phyloP scores from a whole-genome alignment of 306 rosid species.

The Dalbergia cultrata region DNA sequence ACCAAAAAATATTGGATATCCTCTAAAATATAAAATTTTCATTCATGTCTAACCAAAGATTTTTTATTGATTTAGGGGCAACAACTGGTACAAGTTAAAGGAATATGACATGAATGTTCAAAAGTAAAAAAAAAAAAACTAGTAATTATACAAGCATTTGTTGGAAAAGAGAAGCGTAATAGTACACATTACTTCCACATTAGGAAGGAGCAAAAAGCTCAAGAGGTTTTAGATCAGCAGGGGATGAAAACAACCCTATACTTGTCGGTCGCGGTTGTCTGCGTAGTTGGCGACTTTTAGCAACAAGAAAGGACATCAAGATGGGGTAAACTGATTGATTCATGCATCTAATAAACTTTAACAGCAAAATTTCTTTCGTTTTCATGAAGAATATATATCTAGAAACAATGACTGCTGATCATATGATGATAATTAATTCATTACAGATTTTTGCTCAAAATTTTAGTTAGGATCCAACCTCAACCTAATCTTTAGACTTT shows the following conservation, averaged over 20 bases:
- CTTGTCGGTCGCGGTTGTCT: neutral
- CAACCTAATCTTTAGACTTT: constrained; percentile 1
- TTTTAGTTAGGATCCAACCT: constrained; percentile 17
- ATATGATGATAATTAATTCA: neutral
- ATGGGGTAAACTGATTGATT: neutral
- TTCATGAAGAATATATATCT: neutral
- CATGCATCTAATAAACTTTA: neutral
- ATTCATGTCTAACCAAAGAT: neutral
- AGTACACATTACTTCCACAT: no score
- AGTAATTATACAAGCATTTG: neutral
- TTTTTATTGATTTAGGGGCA: neutral
- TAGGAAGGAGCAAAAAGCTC: no score
- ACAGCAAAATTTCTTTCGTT: neutral
- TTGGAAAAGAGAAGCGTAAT: no score
- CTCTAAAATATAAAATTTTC: neutral
- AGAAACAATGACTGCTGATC: neutral
- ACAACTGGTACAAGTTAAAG: no score
- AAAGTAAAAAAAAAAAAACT: no score
- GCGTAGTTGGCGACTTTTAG: neutral
- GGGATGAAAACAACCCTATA: no score
- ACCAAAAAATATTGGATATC: no score
- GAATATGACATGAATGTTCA: no score
- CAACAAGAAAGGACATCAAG: neutral
- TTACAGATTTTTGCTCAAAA: neutral
- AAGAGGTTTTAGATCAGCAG: no score